Conservation (phyloP, 139 green algal genomes). For the Raphidocelis subcapitata region DNA sequence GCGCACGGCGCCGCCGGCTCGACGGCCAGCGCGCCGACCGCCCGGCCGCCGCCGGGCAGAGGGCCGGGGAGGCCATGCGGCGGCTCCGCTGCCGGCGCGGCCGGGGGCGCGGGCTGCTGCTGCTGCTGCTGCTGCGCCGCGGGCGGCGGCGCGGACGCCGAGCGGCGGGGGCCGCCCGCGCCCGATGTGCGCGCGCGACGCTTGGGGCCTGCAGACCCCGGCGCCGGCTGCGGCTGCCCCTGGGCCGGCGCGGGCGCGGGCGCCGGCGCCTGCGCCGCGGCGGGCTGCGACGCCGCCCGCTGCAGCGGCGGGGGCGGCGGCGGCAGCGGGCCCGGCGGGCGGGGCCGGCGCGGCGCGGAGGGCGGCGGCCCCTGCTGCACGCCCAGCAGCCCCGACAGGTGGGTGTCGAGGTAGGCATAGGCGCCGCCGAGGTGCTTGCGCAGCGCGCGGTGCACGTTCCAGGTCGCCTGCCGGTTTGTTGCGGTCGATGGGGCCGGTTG, state of each 20-base stretch:
- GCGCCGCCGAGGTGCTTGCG: slow-evolving; percentile 30
- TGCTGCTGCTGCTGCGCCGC: not conserved
- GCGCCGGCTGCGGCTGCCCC: too few relatives aligned
- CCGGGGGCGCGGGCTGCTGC: too few relatives aligned
- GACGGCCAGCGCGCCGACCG: not conserved
- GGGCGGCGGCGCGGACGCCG: too few relatives aligned
- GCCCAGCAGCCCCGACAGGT: slow-evolving; percentile 21
- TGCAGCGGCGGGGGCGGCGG: not conserved
- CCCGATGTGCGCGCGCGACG: too few relatives aligned
- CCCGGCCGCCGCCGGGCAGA: too few relatives aligned
- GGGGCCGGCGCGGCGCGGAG: not conserved
- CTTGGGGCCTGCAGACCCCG: too few relatives aligned
- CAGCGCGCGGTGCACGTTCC: slow-evolving; percentile 67
- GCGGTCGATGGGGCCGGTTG: not conserved
- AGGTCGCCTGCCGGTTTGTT: slow-evolving; percentile 72
- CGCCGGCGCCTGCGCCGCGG: too few relatives aligned
- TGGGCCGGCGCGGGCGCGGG: too few relatives aligned
- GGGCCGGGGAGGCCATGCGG: too few relatives aligned
- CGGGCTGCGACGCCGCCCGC: not conserved
- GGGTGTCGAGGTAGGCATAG: slow-evolving; percentile 25
- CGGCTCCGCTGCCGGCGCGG: too few relatives aligned
- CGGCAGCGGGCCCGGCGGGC: too few relatives aligned
- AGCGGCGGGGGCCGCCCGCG: too few relatives aligned
- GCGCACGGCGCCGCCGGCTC: not conserved
- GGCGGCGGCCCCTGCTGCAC: not conserved